These are phyloP conservation scores for Wolfiporia cocos DNA, from an alignment of 1,284 basidiomycete species.

Conservation along the genomic window DNA sequence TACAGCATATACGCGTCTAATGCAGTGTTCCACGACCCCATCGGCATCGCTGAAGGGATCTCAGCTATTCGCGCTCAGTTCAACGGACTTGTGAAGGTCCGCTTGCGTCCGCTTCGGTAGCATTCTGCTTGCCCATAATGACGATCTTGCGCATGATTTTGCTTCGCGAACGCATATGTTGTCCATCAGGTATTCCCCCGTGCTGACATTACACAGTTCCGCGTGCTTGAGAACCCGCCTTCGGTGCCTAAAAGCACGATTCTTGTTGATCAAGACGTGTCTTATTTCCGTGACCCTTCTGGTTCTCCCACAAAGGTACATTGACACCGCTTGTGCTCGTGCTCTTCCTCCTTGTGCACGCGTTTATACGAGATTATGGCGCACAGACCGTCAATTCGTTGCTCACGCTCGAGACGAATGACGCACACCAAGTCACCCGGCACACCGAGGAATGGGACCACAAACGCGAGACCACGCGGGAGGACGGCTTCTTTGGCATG, in stretches of 20 bases:
- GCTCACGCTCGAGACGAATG: slow-evolving; percentile 37
- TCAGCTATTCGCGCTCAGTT: slow-evolving; percentile 41
- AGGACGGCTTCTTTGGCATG: slow-evolving; percentile 42
- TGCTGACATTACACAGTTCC: slow-evolving; percentile 38
- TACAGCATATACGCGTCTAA: slow-evolving; percentile 39
- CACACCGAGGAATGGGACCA: slow-evolving; percentile 48
- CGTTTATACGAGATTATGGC: no score
- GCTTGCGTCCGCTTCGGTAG: background rate
- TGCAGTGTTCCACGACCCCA: slow-evolving; percentile 43
- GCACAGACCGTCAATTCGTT: slow-evolving; percentile 39
- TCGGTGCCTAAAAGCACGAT: slow-evolving; percentile 32
- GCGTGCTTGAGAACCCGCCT: slow-evolving; percentile 36
- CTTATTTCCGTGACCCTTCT: slow-evolving; percentile 36
- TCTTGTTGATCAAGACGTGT: slow-evolving; percentile 44
- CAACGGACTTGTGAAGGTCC: slow-evolving; percentile 40
- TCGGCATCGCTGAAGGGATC: slow-evolving; percentile 40
- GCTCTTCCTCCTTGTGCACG: no score
- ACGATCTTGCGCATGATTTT: no score
- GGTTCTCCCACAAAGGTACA: slow-evolving; percentile 37
- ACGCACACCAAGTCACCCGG: slow-evolving; percentile 29
- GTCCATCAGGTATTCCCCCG: slow-evolving; percentile 33
- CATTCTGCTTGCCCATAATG: background rate
- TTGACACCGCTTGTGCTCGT: no score
- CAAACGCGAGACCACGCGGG: slow-evolving; percentile 30
- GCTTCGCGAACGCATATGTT: no score